These are phyloP conservation scores for Geotrichum europaeum DNA, from an alignment of 1,139 yeast genomes.

Conservation along the genomic window DNA sequence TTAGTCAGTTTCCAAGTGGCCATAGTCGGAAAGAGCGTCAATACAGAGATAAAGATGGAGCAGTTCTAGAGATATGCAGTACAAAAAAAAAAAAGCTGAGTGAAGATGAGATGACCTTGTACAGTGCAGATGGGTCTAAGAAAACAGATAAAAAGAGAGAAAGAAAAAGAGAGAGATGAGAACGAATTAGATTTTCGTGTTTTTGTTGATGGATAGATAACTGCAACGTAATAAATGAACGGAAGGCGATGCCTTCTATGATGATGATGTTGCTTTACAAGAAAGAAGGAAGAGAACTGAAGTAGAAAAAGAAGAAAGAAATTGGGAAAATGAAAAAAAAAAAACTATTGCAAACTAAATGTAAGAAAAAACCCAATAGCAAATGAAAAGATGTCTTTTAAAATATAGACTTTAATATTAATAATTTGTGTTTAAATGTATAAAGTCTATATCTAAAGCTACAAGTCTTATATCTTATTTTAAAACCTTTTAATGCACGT, in stretches of 20 bases:
- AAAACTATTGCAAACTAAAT: background rate
- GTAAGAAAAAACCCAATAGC: background rate
- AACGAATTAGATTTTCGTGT: background rate
- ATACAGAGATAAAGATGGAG: background rate
- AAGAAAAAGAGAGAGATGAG: background rate
- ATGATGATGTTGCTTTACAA: background rate
- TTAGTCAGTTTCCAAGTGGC: slow-evolving; percentile 14
- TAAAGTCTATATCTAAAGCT: background rate
- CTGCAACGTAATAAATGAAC: background rate
- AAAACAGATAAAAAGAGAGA: background rate
- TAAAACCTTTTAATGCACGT: background rate
- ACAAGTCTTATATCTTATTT: background rate
- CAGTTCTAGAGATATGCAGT: background rate
- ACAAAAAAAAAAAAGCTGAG: background rate
- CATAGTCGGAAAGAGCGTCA: background rate
- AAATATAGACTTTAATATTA: background rate
- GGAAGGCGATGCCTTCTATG: background rate
- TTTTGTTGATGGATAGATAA: background rate
- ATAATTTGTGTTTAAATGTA: background rate
- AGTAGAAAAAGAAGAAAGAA: background rate
- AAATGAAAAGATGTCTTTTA: background rate
- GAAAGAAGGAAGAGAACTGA: background rate
- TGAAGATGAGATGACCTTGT: background rate
- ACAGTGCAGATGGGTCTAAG: background rate
- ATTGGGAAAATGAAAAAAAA: too few species aligned